phyloP scores from a whole-genome alignment of 2,329 filamentous ascomycete species.

The Phaeosphaeriaceae sp. region DNA sequence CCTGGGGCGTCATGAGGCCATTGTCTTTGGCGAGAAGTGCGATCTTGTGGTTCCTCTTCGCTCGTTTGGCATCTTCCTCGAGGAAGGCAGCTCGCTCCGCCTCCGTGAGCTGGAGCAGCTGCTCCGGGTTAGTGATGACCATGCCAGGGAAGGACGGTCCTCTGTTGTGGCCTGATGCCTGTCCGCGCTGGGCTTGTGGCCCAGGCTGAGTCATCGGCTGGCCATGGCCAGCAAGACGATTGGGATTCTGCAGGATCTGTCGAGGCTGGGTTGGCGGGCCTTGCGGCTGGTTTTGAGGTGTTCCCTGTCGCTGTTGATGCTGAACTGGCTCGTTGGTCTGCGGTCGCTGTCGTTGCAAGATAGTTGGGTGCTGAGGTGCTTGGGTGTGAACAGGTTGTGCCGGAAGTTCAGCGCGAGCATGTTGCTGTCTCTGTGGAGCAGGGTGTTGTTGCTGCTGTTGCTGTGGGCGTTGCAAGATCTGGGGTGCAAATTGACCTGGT shows the following conservation, averaged over 20 bases:
- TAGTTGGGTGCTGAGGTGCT: slow-evolving; percentile 40
- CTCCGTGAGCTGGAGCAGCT: slow-evolving; percentile 78
- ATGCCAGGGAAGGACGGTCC: slow-evolving; percentile 58
- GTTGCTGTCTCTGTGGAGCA: slow-evolving; percentile 52
- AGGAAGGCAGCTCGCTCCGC: slow-evolving; percentile 84
- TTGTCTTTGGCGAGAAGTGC: slow-evolving; percentile 92
- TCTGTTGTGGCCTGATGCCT: slow-evolving; percentile 46
- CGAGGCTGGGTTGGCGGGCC: slow-evolving; percentile 60
- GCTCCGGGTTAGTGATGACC: slow-evolving; percentile 71
- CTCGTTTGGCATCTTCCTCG: slow-evolving; percentile 89
- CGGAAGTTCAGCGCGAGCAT: slow-evolving; percentile 54
- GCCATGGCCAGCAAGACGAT: slow-evolving; percentile 60
- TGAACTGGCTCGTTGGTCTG: slow-evolving; percentile 23
- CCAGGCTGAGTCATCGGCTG: slow-evolving; percentile 45
- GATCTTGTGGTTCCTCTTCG: slow-evolving; percentile 98
- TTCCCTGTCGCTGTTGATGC: slow-evolving; percentile 35
- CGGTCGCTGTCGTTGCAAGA: slow-evolving; percentile 45
- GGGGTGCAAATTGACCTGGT: slow-evolving; percentile 54
- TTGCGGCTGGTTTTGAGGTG: slow-evolving; percentile 47
- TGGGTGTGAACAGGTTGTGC: slow-evolving; percentile 39
- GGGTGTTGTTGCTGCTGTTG: slow-evolving; percentile 43
- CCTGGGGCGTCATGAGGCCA: slow-evolving; percentile 96
- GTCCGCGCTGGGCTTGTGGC: slow-evolving; percentile 39
- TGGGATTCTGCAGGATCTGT: slow-evolving; percentile 82
- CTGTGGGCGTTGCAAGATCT: slow-evolving; percentile 58